Percentiles rank a stretch among this genome's conserved stretches.
These are phyloP conservation scores for Camellia granthamiana DNA, from an alignment of 148 eudicot genomes.

Conservation along the genomic window DNA sequence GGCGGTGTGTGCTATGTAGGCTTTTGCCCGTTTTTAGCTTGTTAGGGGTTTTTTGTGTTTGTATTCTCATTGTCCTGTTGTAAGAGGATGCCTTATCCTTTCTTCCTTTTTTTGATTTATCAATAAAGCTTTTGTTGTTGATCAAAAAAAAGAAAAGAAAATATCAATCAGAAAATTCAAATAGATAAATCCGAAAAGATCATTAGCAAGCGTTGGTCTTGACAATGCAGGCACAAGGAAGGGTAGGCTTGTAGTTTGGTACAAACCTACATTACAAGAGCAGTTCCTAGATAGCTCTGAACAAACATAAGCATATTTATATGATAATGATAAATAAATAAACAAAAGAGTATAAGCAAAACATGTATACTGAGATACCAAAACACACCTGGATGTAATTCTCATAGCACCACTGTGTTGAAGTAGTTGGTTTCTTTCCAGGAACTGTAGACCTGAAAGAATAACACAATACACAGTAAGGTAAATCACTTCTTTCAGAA, in stretches of 20 bases:
- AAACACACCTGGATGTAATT: slow-evolving; percentile 65
- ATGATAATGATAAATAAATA: neutral
- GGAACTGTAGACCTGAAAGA: slow-evolving; percentile 55
- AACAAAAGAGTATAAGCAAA: slow-evolving; percentile 7
- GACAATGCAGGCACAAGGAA: no score
- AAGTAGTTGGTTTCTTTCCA: slow-evolving; percentile 74
- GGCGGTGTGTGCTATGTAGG: no score
- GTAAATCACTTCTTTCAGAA: slow-evolving; percentile 5
- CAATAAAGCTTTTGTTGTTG: no score
- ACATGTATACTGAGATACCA: neutral
- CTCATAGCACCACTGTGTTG: slow-evolving; percentile 71
- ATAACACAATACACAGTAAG: neutral
- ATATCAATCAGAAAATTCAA: neutral
- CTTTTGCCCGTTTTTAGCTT: no score
- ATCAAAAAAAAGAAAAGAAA: no score
- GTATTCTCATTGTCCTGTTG: no score
- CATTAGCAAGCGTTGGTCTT: neutral
- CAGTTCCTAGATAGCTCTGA: neutral
- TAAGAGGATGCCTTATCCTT: no score
- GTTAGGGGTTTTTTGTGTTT: no score
- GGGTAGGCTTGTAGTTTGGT: neutral
- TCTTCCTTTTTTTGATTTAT: no score
- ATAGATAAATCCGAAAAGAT: neutral
- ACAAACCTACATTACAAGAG: neutral
- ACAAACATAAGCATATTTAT: neutral